phyloP scores from a whole-genome alignment of 371 early-diverging fungal species.

The Conidiobolus incongruus region DNA sequence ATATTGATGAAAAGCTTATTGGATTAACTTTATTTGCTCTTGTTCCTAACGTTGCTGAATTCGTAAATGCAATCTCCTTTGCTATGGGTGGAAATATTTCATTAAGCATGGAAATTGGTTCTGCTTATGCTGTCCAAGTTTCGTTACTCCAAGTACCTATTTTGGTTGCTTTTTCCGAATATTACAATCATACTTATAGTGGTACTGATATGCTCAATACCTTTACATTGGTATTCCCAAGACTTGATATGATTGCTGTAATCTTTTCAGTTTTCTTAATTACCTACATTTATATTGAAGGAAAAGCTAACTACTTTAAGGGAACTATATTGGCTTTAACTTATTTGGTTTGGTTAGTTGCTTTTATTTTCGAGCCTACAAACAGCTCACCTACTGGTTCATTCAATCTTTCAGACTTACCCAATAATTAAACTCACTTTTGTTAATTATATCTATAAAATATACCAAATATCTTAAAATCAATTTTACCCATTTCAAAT shows the following conservation, averaged over 20 bases:
- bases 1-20: conserved; percentile 66
- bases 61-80: conserved; percentile 92
- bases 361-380: conserved; percentile 33
- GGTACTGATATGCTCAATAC: conserved; percentile 10
- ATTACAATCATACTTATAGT: conserved; percentile 25
- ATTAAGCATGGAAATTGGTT: conserved; percentile 83
- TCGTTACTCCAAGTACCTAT: conserved; percentile 86
- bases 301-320: conserved; percentile 88
- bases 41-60: conserved; percentile 88
- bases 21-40: conserved; percentile 85
- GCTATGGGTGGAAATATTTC: conserved; percentile 82
- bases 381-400: too few species aligned
- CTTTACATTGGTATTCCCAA: conserved; percentile 66
- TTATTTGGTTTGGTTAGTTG: conserved; percentile 56
- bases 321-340: conserved; percentile 72
- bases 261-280: conserved; percentile 73
- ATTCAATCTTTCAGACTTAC: too few species aligned
- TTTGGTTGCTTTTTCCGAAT: conserved; percentile 64
- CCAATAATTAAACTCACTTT: too few species aligned
- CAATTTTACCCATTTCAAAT: too few species aligned
- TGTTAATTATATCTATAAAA: too few species aligned
- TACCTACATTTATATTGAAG: conserved; percentile 78
- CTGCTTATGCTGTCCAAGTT: conserved; percentile 88
- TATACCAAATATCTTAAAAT: too few species aligned
- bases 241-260: conserved; percentile 70